A percentile compares a stretch with the other conserved stretches of the same genome.
Conservation (phyloP, 2,329 filamentous ascomycete species). For the Microsporum canis region DNA sequence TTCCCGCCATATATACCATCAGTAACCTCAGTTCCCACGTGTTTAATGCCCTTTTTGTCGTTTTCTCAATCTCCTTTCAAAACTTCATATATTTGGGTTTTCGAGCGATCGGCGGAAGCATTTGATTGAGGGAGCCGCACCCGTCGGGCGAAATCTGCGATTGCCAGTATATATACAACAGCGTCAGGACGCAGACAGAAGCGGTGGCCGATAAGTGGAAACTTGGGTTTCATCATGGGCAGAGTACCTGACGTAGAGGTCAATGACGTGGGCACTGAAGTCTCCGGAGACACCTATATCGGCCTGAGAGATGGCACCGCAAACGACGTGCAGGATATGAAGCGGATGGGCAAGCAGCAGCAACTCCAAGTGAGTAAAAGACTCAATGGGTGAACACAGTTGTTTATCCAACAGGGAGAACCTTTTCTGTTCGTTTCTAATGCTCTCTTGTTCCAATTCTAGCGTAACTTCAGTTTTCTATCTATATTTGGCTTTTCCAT, state of each 20-base stretch:
- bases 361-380: constrained; percentile 2
- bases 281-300: constrained; percentile 3
- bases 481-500: constrained; percentile 9
- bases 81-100: neutral
- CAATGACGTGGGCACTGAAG: neutral
- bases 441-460: neutral
- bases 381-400: neutral
- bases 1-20: neutral
- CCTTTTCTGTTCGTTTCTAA: neutral
- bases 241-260: neutral
- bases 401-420: neutral
- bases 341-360: constrained; percentile 9
- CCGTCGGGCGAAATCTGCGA: neutral
- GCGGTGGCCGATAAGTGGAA: neutral
- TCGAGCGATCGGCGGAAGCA: neutral
- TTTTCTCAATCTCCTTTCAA: neutral
- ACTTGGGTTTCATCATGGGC: neutral
- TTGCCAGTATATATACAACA: neutral
- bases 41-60: too few relatives aligned
- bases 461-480: constrained; percentile 9
- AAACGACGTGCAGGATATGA: constrained; percentile 6
- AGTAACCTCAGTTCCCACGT: neutral
- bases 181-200: neutral
- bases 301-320: constrained; percentile 4
- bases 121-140: neutral